phyloP scores from a whole-genome alignment of 1,284 basidiomycete species.

The Trametes sp. region DNA sequence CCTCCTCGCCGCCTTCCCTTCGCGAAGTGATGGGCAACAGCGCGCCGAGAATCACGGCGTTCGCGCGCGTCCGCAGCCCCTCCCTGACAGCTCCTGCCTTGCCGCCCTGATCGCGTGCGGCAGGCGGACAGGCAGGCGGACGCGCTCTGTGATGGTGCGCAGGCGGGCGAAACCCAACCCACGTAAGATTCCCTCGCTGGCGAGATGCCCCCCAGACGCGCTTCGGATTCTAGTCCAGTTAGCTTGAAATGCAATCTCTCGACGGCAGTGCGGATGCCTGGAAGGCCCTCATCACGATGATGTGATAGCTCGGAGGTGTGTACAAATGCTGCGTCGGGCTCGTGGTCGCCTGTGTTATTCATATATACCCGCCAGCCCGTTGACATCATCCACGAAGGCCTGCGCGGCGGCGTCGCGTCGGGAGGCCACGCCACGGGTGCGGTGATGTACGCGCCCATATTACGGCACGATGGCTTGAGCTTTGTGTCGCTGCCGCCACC shows the following conservation, averaged over 20 bases:
- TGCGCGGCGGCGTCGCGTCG: constrained; percentile 5
- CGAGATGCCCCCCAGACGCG: constrained; percentile 17
- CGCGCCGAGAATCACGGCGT: constrained; percentile 19
- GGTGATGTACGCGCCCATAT: constrained; percentile 24
- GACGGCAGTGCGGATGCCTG: constrained; percentile 16
- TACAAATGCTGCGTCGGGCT: constrained; percentile 9
- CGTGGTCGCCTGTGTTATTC: constrained; percentile 2
- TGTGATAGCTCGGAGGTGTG: constrained; percentile 16
- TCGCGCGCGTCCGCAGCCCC: constrained; percentile 17
- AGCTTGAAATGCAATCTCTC: constrained; percentile 23
- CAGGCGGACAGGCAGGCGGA: not conserved
- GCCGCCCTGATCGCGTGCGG: constrained; percentile 18
- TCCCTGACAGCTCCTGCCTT: constrained; percentile 24
- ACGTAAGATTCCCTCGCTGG: constrained; percentile 9
- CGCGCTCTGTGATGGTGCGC: constrained; percentile 2
- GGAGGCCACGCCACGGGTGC: not conserved
- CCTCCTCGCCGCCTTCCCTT: constrained; percentile 21
- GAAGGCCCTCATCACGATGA: constrained; percentile 18
- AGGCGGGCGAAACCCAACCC: constrained; percentile 15
- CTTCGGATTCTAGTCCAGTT: constrained; percentile 1
- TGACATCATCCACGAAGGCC: constrained; percentile 9
- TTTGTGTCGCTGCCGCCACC: constrained; percentile 37
- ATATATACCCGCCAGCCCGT: constrained; percentile 7
- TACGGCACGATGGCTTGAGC: constrained; percentile 35
- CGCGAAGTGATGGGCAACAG: constrained; percentile 13